These are phyloP conservation scores for Gloeopeniophorella convolvens DNA, from an alignment of 768 basidiomycete species.

Conservation along the genomic window DNA sequence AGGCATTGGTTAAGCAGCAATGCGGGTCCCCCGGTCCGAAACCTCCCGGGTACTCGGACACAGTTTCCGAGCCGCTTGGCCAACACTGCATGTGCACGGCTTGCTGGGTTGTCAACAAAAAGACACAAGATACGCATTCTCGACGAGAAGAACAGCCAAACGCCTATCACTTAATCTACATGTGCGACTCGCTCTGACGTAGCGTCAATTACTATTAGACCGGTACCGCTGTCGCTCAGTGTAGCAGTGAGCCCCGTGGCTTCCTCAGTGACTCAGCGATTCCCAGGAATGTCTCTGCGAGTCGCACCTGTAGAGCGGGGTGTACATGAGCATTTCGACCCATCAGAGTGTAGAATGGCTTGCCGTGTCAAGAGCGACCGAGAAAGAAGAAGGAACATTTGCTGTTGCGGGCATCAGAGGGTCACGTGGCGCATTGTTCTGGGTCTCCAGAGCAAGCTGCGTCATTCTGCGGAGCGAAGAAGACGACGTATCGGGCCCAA, in stretches of 20 bases:
- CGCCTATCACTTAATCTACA: no score
- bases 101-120: no score
- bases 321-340: neutral
- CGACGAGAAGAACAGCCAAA: no score
- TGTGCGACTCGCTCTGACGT: no score
- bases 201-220: no score
- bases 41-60: no score
- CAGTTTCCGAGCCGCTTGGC: no score
- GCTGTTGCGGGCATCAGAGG: conserved; percentile 27
- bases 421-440: conserved; percentile 39
- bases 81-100: no score
- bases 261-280: conserved; percentile 53
- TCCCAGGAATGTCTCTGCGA: conserved; percentile 52
- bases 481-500: conserved; percentile 33
- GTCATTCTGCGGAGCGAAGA: conserved; percentile 42
- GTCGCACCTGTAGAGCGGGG: conserved; percentile 35
- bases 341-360: conserved; percentile 11
- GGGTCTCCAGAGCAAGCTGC: conserved; percentile 42
- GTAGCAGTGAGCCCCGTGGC: conserved; percentile 44
- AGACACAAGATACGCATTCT: no score
- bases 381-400: conserved; percentile 39
- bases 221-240: conserved; percentile 9
- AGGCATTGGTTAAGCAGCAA: no score
- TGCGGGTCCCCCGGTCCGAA: no score
- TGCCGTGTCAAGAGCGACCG: conserved; percentile 47